Evolutionary conservation across 805 yeast species (phyloP), one percentile per base, ranked within the genome.

Genomic region (Kluyveromyces aestuarii): DNA sequence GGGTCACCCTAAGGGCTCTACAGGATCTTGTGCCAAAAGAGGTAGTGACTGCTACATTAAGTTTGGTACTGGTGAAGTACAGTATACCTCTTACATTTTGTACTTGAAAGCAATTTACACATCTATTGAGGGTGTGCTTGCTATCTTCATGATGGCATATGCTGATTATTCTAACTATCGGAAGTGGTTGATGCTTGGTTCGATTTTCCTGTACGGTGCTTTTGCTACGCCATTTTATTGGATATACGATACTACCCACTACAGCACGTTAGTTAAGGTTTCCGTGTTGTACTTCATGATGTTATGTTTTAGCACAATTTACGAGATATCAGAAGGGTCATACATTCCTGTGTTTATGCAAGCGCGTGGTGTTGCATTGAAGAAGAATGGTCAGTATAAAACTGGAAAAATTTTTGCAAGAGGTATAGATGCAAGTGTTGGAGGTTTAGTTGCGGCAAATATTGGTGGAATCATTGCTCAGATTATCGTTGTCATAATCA

Each of bases 281-380:
- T 60, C 70, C 8, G 69, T 61, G 0, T 48, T 71, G 14, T 71
- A 70, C 47, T 59, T 60, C n/a, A 45, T 68, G 16, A 47, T 67
- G 38, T 61, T 60, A 37, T 51, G 68, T 11, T 52, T 55, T 17
- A 64, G 62, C 50, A 60, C 67, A 1, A 50, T 67, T 2, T 63
- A 70, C 47, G 71, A 71, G 50, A 67, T 69, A 14, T 41, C 69
- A 18, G 73, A 70, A 49, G 73, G 68, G 1, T 66, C 73, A 1
- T 71, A 69, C 46, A 68, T 71, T 38, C 75, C 75, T 1, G 44
- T 64, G 18, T 68, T 71, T 47, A 70, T 71, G 74, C 58, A 70
- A 44, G 67, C 68, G 2, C 54, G 58, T 2, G 60, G 54, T 5
- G 55, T 37, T 14, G 30, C 18, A 21, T 35, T 40, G 21, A 27